Evolutionary conservation across 495 filamentous ascomycete species (phyloP).

Genomic region (Penicillium cosmopolitanum): DNA sequence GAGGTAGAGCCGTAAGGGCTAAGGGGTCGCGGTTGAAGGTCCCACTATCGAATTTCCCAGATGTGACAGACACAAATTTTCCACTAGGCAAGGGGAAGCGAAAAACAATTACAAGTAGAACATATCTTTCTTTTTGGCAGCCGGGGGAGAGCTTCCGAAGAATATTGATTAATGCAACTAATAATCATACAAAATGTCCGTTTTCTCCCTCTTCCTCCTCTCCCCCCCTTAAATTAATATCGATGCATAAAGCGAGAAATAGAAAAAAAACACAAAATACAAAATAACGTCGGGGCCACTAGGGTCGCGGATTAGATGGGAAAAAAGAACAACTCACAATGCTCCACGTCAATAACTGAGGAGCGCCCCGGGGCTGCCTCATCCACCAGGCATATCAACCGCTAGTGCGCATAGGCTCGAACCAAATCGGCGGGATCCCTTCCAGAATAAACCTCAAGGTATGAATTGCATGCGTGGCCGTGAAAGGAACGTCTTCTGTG

Average conservation of each 20-base stretch:
- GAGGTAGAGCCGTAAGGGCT: conserved; percentile 24
- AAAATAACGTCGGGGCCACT: not conserved
- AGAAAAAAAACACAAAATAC: not conserved
- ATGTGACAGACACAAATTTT: conserved; percentile 1
- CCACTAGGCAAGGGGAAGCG: conserved; percentile 3
- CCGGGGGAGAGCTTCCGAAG: no score
- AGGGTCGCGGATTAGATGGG: conserved; percentile 20
- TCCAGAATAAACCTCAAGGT: conserved; percentile 28
- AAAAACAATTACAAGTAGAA: no score
- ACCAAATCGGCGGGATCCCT: conserved; percentile 28
- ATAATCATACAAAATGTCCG: no score
- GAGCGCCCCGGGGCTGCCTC: conserved; percentile 18
- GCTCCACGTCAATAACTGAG: conserved; percentile 26
- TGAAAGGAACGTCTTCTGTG: conserved; percentile 21
- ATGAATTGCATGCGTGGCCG: conserved; percentile 21
- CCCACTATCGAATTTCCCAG: not conserved
- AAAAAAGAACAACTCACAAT: conserved; percentile 41
- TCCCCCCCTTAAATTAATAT: no score
- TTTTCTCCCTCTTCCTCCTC: no score
- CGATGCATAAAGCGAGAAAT: no score
- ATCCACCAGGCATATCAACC: conserved; percentile 15
- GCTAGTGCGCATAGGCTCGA: conserved; percentile 18
- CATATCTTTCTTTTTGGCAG: no score
- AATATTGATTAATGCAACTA: no score
- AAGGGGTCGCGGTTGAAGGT: conserved; percentile 1